These are phyloP conservation scores for Emergomyces orientalis DNA, from an alignment of 2,329 filamentous ascomycete species.

Conservation along the genomic window DNA sequence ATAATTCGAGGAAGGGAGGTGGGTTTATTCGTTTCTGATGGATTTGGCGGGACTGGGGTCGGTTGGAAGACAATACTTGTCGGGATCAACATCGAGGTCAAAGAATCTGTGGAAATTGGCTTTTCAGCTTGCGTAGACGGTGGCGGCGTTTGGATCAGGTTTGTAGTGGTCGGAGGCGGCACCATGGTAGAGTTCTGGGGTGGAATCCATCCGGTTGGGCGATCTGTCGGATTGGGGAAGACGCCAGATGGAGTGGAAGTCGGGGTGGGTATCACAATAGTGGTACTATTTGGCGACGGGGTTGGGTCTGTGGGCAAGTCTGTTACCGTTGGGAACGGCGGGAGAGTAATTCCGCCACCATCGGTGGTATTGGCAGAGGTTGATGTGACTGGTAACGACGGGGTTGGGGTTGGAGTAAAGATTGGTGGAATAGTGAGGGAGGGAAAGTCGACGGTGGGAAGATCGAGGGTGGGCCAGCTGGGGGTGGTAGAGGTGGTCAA, in stretches of 20 bases:
- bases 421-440: not conserved
- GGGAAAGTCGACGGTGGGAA: no score
- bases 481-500: not conserved
- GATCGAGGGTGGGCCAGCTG: not conserved
- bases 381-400: not conserved
- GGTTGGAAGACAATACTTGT: conserved; percentile 18
- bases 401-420: not conserved
- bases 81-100: conserved; percentile 14
- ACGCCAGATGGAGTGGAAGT: conserved; percentile 16
- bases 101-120: conserved; percentile 12
- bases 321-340: not conserved
- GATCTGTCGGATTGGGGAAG: conserved; percentile 16
- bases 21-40: conserved; percentile 26
- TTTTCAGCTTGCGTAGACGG: not conserved
- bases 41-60: conserved; percentile 22
- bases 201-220: conserved; percentile 13
- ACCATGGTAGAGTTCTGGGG: conserved; percentile 2
- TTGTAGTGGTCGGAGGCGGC: not conserved
- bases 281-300: not conserved
- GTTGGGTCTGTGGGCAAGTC: not conserved
- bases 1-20: conserved; percentile 61
- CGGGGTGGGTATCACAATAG: conserved; percentile 4
- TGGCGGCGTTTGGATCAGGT: not conserved
- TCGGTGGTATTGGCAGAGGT: not conserved
- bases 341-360: not conserved